Conservation (phyloP, 2,329 filamentous ascomycete species). For the Curvularia verruculosa region DNA sequence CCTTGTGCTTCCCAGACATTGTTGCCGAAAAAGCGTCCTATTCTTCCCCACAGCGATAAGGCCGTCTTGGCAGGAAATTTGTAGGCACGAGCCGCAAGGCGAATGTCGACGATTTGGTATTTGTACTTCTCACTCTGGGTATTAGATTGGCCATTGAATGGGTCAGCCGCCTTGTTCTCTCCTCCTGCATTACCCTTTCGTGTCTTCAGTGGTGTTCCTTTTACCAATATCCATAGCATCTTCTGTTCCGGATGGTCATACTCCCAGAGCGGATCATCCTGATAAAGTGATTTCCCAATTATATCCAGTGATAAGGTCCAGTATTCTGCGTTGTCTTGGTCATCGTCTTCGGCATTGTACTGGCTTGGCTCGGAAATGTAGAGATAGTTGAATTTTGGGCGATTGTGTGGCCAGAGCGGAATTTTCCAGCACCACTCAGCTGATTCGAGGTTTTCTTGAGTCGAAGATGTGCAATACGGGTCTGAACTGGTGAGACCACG, state of each 20-base stretch:
- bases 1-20: conserved; percentile 34
- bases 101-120: conserved; percentile 33
- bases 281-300: conserved; percentile 27
- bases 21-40: conserved; percentile 37
- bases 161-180: conserved; percentile 19
- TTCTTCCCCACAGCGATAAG: conserved; percentile 22
- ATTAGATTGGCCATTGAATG: conserved; percentile 24
- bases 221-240: conserved; percentile 36
- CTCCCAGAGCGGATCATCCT: conserved; percentile 19
- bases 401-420: conserved; percentile 9
- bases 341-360: conserved; percentile 13
- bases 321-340: conserved; percentile 22
- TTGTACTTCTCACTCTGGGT: conserved; percentile 29
- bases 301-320: conserved; percentile 43
- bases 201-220: conserved; percentile 23
- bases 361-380: conserved; percentile 26
- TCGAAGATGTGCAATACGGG: conserved; percentile 18
- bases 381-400: conserved; percentile 29
- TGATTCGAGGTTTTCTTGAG: conserved; percentile 8
- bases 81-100: conserved; percentile 31
- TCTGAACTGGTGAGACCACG: conserved; percentile 27
- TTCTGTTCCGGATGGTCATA: conserved; percentile 33
- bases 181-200: conserved; percentile 11
- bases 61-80: conserved; percentile 20
- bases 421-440: conserved; percentile 28